Conservation (phyloP, 352 stramenopile genomes). For the Pilasporangium apinafurcum region DNA sequence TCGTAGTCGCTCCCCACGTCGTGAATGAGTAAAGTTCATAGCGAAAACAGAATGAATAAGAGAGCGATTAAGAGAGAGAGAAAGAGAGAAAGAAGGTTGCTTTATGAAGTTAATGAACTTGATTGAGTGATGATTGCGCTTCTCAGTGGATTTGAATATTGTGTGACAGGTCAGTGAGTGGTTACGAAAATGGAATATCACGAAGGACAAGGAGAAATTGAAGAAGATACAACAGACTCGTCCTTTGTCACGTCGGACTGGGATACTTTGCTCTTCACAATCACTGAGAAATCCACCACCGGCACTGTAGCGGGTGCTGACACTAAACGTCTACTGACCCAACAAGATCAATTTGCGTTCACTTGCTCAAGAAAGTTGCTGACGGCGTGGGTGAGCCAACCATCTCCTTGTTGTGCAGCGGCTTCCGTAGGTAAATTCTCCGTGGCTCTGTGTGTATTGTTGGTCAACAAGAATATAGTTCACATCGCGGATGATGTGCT, state of each 20-base stretch:
- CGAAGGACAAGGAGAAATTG: neutral
- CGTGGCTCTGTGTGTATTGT: neutral
- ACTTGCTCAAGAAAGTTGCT: slow-evolving; percentile 12
- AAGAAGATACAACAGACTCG: slow-evolving; percentile 4
- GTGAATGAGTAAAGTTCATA: no score
- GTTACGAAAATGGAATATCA: no score
- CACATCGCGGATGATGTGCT: no score
- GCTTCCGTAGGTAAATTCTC: slow-evolving; percentile 26
- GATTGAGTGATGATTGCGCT: neutral
- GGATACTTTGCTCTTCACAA: no score
- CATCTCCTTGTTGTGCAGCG: slow-evolving; percentile 59
- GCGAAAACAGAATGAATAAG: no score
- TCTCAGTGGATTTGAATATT: neutral
- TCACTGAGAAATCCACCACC: no score
- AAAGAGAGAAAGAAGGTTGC: neutral
- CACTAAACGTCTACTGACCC: slow-evolving; percentile 1
- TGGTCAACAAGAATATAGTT: no score
- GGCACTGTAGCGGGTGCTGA: no score
- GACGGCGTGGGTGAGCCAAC: slow-evolving; percentile 48
- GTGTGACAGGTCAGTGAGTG: neutral
- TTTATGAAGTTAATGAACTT: neutral
- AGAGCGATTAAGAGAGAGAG: neutral
- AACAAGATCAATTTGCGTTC: slow-evolving; percentile 1
- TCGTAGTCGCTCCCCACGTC: slow-evolving; percentile 37
- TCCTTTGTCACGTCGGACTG: no score